Evolutionary conservation across 495 filamentous ascomycete genomes (phyloP), one percentile per base, ranked within the genome.

Genomic region (Xylaria telfairii): DNA sequence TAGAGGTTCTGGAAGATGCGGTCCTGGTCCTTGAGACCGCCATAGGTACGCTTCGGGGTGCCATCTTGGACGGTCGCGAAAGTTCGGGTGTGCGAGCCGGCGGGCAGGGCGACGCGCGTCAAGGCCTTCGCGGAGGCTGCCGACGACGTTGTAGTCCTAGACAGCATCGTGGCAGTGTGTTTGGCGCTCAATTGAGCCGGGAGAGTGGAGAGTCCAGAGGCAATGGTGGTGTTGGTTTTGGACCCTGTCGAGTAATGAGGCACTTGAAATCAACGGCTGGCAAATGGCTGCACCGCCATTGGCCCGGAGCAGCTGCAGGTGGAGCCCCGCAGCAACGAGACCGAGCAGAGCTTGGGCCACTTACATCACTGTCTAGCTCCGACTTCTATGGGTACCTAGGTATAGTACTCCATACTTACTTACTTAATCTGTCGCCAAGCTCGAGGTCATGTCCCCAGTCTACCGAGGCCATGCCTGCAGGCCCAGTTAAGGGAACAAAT

Each of bases 1-100:
- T 98, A 99, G 26, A 99, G 90, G 83, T 99, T 99, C 83, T 95
- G 94, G 84, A 99, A 99, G 84, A 99, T 99, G 74, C 96, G 89
- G 79, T 99, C 96, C 85, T 98, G 94, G 81, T 99, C 96, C 79
- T 88, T 89, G 65, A 99, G 87, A 62, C 93, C 93, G 76, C 96
- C 94, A 83, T 94, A 92, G 71, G 85, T 90, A 74, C 90, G 89
- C 78, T 91, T 92, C 39, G 91, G 87, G 17, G 56, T 13, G 69
- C 84, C 88, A 83, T 99, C 95, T 81, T 94, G 91, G 75, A 97
- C 95, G 49, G 94, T 96, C 74, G 96, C 96, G 81, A 98, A 91
- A 68, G 85, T 86, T 68, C 76, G 76, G 73, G 57, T 71, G 62
- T 77, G 74, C 19, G 73, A 73, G 71, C 74, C 75, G 74, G 77